Evolutionary conservation across 2,329 filamentous ascomycete genomes (phyloP).

Genomic region (Aspergillus puulaauensis): DNA sequence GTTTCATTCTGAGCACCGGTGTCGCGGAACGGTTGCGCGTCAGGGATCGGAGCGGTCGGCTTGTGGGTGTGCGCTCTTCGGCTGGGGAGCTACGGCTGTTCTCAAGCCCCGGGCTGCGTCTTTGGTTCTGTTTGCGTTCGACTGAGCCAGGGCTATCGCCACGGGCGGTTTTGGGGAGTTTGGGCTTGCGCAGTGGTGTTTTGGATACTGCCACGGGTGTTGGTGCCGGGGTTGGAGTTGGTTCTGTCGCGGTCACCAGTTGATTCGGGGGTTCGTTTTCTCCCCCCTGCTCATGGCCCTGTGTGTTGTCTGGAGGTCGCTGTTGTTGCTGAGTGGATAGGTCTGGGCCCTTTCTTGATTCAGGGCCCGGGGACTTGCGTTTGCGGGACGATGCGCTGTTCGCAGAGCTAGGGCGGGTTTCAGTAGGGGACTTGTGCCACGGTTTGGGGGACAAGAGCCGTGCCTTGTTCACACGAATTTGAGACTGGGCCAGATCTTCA

Average conservation of each 20-base stretch:
- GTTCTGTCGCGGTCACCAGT: not conserved
- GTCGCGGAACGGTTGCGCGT: conserved; percentile 17
- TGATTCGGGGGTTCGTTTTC: conserved; percentile 3
- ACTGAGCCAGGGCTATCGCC: conserved; percentile 36
- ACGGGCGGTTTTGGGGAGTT: conserved; percentile 31
- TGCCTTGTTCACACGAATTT: not conserved
- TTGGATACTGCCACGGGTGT: not conserved
- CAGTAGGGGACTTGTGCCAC: not conserved
- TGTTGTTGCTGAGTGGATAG: not conserved
- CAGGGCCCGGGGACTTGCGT: conserved; percentile 35
- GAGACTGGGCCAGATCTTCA: not conserved
- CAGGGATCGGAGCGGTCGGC: conserved; percentile 19
- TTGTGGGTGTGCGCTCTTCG: conserved; percentile 14
- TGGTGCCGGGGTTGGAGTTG: not conserved
- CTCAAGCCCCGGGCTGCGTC: conserved; percentile 2
- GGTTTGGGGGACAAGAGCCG: not conserved
- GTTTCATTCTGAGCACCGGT: conserved; percentile 24
- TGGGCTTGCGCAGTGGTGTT: conserved; percentile 24
- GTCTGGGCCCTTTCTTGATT: conserved; percentile 15
- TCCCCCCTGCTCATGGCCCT: not conserved
- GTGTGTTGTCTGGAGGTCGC: not conserved
- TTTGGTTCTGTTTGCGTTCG: conserved; percentile 26
- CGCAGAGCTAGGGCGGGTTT: conserved; percentile 14
- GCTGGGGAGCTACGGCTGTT: conserved; percentile 1
- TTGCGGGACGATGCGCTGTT: conserved; percentile 36